Conservation (phyloP, 140 eudicot species). For the Bidens hawaiensis region DNA sequence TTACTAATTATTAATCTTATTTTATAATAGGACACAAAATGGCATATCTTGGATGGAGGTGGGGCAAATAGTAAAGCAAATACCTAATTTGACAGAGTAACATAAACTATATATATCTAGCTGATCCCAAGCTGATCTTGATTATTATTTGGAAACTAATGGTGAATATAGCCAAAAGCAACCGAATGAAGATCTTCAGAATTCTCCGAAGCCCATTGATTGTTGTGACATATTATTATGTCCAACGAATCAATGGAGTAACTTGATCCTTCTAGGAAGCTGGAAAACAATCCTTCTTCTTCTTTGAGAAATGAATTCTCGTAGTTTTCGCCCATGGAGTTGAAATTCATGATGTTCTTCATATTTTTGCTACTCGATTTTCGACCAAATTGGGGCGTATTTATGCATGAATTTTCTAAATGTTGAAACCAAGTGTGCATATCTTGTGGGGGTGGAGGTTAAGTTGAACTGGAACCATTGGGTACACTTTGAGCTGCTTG, state of each 20-base stretch:
- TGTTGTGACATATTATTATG: constrained; percentile 39
- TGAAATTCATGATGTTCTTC: constrained; percentile 29
- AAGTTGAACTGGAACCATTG: constrained; percentile 40
- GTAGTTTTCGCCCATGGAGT: constrained; percentile 30
- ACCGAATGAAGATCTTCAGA: constrained; percentile 64
- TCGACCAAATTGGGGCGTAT: constrained; percentile 41
- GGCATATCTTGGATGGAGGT: constrained; percentile 33
- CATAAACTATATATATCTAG: constrained; percentile 16
- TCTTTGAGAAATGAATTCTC: constrained; percentile 34
- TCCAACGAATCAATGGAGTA: constrained; percentile 54
- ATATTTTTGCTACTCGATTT: constrained; percentile 26
- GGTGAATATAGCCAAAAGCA: constrained; percentile 60
- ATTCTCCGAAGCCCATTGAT: constrained; percentile 62
- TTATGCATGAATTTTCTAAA: constrained; percentile 33
- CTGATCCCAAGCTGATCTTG: constrained; percentile 28
- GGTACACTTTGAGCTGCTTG: constrained; percentile 53
- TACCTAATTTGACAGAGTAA: constrained; percentile 35
- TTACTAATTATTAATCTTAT: constrained; percentile 32
- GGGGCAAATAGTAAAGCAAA: constrained; percentile 19
- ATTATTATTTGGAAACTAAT: constrained; percentile 23
- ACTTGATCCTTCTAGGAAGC: constrained; percentile 49
- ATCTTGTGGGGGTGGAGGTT: constrained; percentile 50
- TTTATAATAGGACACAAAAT: constrained; percentile 26
- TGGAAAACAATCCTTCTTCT: constrained; percentile 48
- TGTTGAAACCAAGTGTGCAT: constrained; percentile 52